Percentiles rank a stretch among this genome's conserved stretches.
Conservation (phyloP, 768 basidiomycete species). For the Rhodocollybia butyracea region DNA sequence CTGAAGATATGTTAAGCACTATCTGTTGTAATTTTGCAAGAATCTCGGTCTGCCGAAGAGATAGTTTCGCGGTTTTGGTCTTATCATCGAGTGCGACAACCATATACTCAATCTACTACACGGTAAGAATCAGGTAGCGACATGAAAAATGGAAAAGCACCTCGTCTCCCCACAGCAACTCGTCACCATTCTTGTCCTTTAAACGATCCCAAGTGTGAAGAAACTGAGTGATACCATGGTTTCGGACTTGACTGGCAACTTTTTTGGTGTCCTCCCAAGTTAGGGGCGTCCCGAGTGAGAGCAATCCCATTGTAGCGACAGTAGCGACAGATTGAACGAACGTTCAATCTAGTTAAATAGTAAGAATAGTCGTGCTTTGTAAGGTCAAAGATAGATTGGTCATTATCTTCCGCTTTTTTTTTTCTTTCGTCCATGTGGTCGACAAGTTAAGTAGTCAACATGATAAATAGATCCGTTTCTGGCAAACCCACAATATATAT, state of each 20-base stretch:
- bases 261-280: constrained; percentile 87
- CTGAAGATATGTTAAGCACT: constrained; percentile 60
- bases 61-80: constrained; percentile 78
- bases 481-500: too few species aligned
- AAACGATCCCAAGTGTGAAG: constrained; percentile 89
- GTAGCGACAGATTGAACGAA: neutral
- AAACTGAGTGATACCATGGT: constrained; percentile 94
- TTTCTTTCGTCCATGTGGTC: too few species aligned
- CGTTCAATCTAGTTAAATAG: neutral
- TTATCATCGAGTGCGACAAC: constrained; percentile 82
- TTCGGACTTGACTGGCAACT: constrained; percentile 84
- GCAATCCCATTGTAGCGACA: constrained; percentile 69
- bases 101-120: constrained; percentile 89
- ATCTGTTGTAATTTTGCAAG: constrained; percentile 71
- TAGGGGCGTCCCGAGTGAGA: constrained; percentile 91
- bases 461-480: neutral
- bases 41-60: constrained; percentile 94
- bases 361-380: neutral
- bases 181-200: constrained; percentile 89
- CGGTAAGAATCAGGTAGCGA: constrained; percentile 10
- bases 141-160: constrained; percentile 36
- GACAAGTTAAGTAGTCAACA: too few species aligned
- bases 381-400: constrained; percentile 6
- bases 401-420: too few species aligned
- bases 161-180: constrained; percentile 98